Conservation (phyloP, 495 filamentous ascomycete species). For the Chaetomium fimeti region DNA sequence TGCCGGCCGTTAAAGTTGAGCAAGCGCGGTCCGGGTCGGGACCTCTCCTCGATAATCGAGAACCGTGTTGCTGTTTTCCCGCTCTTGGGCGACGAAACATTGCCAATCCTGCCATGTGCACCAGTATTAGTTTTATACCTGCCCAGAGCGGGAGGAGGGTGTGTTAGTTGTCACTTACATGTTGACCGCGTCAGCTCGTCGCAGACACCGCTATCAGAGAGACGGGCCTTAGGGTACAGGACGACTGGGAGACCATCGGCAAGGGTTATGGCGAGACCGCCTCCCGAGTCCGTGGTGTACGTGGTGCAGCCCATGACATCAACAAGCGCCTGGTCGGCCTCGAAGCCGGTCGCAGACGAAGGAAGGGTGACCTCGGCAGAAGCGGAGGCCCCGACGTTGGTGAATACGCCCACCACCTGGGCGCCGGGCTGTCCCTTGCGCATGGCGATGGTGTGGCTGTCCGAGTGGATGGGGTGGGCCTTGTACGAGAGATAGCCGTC, state of each 20-base stretch:
- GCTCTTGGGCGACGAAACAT: slow-evolving; percentile 53
- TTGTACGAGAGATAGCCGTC: slow-evolving; percentile 52
- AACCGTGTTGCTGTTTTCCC: slow-evolving; percentile 55
- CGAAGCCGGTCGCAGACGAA: slow-evolving; percentile 43
- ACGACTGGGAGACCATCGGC: slow-evolving; percentile 52
- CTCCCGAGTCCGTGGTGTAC: slow-evolving; percentile 45
- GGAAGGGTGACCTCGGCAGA: slow-evolving; percentile 50
- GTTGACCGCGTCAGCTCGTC: slow-evolving; percentile 19
- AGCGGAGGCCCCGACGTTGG: slow-evolving; percentile 56
- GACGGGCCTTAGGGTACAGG: slow-evolving; percentile 42
- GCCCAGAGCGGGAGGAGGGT: background rate
- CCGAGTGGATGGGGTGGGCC: slow-evolving; percentile 57
- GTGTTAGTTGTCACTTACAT: slow-evolving; percentile 27
- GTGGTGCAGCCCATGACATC: slow-evolving; percentile 54
- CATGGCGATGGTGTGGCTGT: slow-evolving; percentile 58
- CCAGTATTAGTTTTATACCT: too few species aligned
- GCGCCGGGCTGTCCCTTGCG: slow-evolving; percentile 58
- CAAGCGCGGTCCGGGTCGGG: too few species aligned
- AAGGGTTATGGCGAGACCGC: slow-evolving; percentile 48
- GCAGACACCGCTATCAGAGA: slow-evolving; percentile 45
- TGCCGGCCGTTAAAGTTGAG: slow-evolving; percentile 24
- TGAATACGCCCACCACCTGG: slow-evolving; percentile 60
- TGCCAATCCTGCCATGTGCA: slow-evolving; percentile 42
- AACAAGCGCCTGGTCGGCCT: slow-evolving; percentile 38
- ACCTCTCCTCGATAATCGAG: slow-evolving; percentile 66